Percentiles rank a stretch among this genome's conserved stretches.
phyloP scores from a whole-genome alignment of 805 yeast genomes.

The Jamesozyma lodderae region DNA sequence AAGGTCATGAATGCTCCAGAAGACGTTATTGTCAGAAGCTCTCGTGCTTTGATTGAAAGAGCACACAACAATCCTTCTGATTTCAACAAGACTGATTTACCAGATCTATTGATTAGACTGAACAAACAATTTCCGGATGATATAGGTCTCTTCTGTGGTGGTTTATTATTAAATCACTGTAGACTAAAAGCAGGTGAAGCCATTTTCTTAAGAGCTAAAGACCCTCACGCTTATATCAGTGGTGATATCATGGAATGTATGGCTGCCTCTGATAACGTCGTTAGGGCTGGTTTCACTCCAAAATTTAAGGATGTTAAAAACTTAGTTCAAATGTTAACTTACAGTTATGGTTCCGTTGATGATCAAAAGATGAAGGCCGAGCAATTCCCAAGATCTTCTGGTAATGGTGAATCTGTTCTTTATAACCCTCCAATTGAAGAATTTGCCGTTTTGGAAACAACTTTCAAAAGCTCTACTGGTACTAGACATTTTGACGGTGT shows the following conservation, averaged over 20 bases:
- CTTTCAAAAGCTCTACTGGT: slow-evolving; percentile 40
- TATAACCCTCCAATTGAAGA: slow-evolving; percentile 97
- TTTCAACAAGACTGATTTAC: slow-evolving; percentile 46
- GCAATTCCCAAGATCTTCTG: slow-evolving; percentile 41
- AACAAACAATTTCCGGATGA: slow-evolving; percentile 88
- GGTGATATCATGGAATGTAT: slow-evolving; percentile 99
- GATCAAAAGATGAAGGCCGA: slow-evolving; percentile 82
- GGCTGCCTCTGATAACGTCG: slow-evolving; percentile 99
- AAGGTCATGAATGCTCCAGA: slow-evolving; percentile 80
- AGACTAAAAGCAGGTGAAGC: slow-evolving; percentile 82
- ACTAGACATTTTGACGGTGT: slow-evolving; percentile 50
- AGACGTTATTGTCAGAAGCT: slow-evolving; percentile 42
- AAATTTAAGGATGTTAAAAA: slow-evolving; percentile 92
- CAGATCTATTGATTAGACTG: slow-evolving; percentile 66
- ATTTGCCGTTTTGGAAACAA: slow-evolving; percentile 84
- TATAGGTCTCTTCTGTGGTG: slow-evolving; percentile 93
- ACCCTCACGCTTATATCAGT: slow-evolving; percentile 94
- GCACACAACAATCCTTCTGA: slow-evolving; percentile 50
- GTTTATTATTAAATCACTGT: slow-evolving; percentile 85
- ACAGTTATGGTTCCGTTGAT: slow-evolving; percentile 78
- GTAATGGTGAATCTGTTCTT: slow-evolving; percentile 57
- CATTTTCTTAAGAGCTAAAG: slow-evolving; percentile 91
- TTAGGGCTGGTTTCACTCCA: slow-evolving; percentile 98
- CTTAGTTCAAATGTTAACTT: slow-evolving; percentile 85
- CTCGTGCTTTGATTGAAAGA: slow-evolving; percentile 57